Base-by-base conservation (phyloP, 1,284 basidiomycete species). In the Irpex lacteus region DNA sequence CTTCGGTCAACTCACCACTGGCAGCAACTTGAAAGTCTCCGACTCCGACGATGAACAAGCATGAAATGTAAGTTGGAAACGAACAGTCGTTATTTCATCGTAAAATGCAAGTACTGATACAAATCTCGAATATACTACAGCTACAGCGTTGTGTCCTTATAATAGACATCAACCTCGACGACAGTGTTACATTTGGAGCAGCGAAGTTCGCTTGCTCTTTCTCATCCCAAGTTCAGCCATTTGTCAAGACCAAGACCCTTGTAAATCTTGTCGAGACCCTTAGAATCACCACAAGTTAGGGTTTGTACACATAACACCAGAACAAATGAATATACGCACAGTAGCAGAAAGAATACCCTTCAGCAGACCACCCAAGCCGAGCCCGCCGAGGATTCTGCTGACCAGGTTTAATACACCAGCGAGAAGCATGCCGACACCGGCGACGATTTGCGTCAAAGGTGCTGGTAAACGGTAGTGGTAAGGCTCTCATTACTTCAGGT, bases 221-320 rank as follows among this genome's bases (percentile, higher is more conserved):
- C 19, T 53, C 21, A 53, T 13, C 40, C 40, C 18, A 53, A 9
- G 13, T 53, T 53, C 18, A 53, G n/a, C 21, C 15, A 21, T 18
- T 56, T 56, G 54, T 37, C 54, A 13, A 56, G 34, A 9, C 54
- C 54, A 18, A 56, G 54, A 56, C 54, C 54, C 32, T 56, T 56
- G 54, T 56, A 56, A 15, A 56, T 56, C 54, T 56, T 56, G 54
- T 26, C 32, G n/a, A 56, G 54, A 21, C 54, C 54, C 54, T 56
- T 0, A 15, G 50, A 53, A 11, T 32, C 32, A 56, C 11, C 4
- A 34, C 5, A 0, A 34, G 32, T 34, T 34, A 34, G 32, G 32
- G 32, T 34, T 34, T 34, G 32, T 34, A 34, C 32, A 34, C 32
- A 34, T 34, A 34, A 34, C 32, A 34, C 32, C 32, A 34, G 32